Conservation (phyloP, 1,139 yeast genomes). For the Yamadazyma mexicana region DNA sequence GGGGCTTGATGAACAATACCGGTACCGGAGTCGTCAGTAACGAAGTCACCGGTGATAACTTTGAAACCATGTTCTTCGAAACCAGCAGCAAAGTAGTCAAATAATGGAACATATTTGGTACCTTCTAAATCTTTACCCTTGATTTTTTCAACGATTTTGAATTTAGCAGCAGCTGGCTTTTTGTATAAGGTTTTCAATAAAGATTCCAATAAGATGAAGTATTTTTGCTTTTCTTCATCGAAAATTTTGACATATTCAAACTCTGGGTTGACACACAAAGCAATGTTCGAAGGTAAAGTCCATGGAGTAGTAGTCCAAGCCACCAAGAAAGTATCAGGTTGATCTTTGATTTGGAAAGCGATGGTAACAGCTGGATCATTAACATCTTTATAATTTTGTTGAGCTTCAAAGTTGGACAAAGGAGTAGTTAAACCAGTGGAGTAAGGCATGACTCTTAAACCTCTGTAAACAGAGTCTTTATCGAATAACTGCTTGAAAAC, state of each 20-base stretch:
- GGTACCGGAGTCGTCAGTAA: slow-evolving; percentile 93
- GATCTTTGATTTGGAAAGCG: slow-evolving; percentile 79
- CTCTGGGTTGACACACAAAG: slow-evolving; percentile 86
- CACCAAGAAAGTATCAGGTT: slow-evolving; percentile 77
- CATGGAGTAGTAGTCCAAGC: slow-evolving; percentile 99
- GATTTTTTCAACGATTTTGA: slow-evolving; percentile 75
- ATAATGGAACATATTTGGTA: slow-evolving; percentile 76
- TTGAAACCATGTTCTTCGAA: slow-evolving; percentile 78
- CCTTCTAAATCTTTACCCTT: slow-evolving; percentile 82
- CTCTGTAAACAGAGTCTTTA: slow-evolving; percentile 88
- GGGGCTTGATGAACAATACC: slow-evolving; percentile 99
- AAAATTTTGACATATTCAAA: slow-evolving; percentile 89
- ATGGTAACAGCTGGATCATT: slow-evolving; percentile 95
- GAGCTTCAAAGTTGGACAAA: slow-evolving; percentile 95
- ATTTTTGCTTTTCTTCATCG: slow-evolving; percentile 80
- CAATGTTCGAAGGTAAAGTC: slow-evolving; percentile 95
- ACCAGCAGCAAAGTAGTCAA: slow-evolving; percentile 72
- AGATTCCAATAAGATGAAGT: slow-evolving; percentile 81
- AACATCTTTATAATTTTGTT: slow-evolving; percentile 96
- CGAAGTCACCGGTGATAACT: slow-evolving; percentile 81
- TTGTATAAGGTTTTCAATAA: slow-evolving; percentile 83
- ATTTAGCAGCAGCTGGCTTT: slow-evolving; percentile 90
- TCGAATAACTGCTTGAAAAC: slow-evolving; percentile 85
- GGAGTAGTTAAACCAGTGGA: slow-evolving; percentile 98
- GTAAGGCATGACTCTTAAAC: slow-evolving; percentile 97